These are phyloP conservation scores for Beverwykella pulmonaria DNA, from an alignment of 495 filamentous ascomycete genomes.

Conservation along the genomic window DNA sequence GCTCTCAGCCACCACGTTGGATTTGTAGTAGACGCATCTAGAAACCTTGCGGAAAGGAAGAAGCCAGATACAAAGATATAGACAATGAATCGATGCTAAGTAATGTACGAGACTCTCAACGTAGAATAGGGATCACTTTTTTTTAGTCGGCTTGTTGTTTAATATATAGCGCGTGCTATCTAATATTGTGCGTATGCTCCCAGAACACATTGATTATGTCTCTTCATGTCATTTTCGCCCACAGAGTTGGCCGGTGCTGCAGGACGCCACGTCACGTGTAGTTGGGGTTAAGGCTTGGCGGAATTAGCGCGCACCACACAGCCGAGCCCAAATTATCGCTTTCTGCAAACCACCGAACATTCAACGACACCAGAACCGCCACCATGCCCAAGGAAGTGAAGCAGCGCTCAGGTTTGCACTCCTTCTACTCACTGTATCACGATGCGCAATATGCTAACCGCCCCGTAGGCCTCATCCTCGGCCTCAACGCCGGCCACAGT, in stretches of 20 bases:
- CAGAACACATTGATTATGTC: no score
- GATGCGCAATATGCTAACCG: constrained; percentile 7
- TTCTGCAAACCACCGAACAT: constrained; percentile 6
- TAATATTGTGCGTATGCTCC: no score
- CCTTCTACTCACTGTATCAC: not conserved
- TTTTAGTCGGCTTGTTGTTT: no score
- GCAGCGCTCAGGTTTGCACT: constrained; percentile 28
- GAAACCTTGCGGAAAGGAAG: constrained; percentile 44
- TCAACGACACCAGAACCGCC: constrained; percentile 34
- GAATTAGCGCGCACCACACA: constrained; percentile 24
- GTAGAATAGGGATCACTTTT: no score
- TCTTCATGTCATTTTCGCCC: no score
- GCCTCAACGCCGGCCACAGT: constrained; percentile 88
- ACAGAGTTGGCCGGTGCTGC: no score
- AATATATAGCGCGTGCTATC: no score
- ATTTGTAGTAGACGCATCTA: constrained; percentile 40
- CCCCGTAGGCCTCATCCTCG: constrained; percentile 47
- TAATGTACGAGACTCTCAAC: no score
- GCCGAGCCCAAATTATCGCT: constrained; percentile 25
- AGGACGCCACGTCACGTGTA: constrained; percentile 17
- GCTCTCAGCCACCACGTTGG: constrained; percentile 49
- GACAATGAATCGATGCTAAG: not conserved
- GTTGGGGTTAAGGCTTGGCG: constrained; percentile 4
- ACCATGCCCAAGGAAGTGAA: constrained; percentile 38
- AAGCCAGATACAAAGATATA: constrained; percentile 39